Evolutionary conservation across 495 filamentous ascomycete genomes (phyloP), one percentile per base, ranked within the genome.

Genomic region (Lichina pygmaea): DNA sequence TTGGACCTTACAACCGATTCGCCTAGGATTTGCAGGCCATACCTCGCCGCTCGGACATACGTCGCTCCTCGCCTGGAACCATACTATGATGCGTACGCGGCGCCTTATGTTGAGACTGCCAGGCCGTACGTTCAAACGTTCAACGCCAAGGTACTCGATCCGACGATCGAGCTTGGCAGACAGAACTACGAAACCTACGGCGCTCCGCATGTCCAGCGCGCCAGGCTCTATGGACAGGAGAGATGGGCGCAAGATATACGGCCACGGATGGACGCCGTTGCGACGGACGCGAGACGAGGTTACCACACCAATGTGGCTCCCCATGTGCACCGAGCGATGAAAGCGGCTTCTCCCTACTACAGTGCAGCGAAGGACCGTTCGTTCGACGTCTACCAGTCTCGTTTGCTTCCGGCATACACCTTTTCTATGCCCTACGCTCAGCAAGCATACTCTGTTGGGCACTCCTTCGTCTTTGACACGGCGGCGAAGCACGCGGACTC

Each of bases 11-110:
- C 68, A 42, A 69, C 78, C 30, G 58, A 65, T 17, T 85, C 84
- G 9, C 82, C 86, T 3, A 65, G 60, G 43, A 72, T 95, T 33
- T 99, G 91, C 66, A 77, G 76, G 54, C 79, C 81, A 5, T 91
- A 86, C 55, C 70, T 93, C 44, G 65, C 74, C 43, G 61, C 72
- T 44, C 74, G 75, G 47, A 69, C 76, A 3, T 66, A 77, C 37
- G 60, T 82, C 42, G 59, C 70, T 31, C 89, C 91, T 7, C 75
- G 89, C 55, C 51, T 91, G 34, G 65, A 73, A 41, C 91, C 91
- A 17, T 94, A 93, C 61, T 95, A 93, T 56, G 63, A 86, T 48
- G 54, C 66, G 33, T 93, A 93, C 52, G 75, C 76, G 6, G 78
- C 77, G 2, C 83, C 80, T 10, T 83, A 93, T 52, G 71, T 93